A percentile compares a stretch with the other conserved stretches of the same genome.
Conservation (phyloP, 2,329 filamentous ascomycete genomes). For the Cytospora chrysosperma region DNA sequence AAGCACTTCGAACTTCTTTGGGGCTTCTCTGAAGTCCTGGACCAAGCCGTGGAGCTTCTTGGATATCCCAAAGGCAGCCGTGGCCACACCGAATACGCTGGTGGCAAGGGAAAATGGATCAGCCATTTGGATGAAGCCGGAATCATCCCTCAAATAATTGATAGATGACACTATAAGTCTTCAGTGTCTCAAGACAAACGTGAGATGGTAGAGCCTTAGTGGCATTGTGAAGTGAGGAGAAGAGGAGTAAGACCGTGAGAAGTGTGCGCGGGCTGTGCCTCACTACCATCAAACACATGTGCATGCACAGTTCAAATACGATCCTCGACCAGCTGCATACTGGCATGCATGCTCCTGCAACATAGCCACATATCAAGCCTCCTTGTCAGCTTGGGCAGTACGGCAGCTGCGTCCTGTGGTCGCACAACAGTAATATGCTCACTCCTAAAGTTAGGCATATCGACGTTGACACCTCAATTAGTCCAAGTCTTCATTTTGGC, state of each 20-base stretch:
- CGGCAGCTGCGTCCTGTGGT: neutral
- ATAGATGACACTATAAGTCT: too few relatives aligned
- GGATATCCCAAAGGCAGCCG: neutral
- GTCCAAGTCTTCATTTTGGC: too few relatives aligned
- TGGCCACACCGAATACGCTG: neutral
- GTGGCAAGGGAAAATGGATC: neutral
- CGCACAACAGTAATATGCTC: neutral
- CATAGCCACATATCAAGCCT: neutral
- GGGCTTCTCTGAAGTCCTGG: neutral
- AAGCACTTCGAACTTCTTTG: neutral
- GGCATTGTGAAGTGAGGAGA: too few relatives aligned
- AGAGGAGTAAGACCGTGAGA: neutral
- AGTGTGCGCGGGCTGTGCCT: neutral
- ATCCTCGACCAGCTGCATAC: neutral
- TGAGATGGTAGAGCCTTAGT: too few relatives aligned
- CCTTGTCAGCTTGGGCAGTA: neutral
- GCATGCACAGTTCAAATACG: neutral
- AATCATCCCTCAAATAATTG: too few relatives aligned
- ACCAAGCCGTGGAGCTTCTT: neutral
- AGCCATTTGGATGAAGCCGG: neutral
- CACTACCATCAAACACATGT: neutral
- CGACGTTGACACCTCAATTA: too few relatives aligned
- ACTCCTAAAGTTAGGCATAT: constrained; percentile 26
- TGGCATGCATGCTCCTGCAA: neutral
- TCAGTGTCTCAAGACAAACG: neutral